Conservation (phyloP, 2,329 filamentous ascomycete genomes). For the Chaetomium sp. region DNA sequence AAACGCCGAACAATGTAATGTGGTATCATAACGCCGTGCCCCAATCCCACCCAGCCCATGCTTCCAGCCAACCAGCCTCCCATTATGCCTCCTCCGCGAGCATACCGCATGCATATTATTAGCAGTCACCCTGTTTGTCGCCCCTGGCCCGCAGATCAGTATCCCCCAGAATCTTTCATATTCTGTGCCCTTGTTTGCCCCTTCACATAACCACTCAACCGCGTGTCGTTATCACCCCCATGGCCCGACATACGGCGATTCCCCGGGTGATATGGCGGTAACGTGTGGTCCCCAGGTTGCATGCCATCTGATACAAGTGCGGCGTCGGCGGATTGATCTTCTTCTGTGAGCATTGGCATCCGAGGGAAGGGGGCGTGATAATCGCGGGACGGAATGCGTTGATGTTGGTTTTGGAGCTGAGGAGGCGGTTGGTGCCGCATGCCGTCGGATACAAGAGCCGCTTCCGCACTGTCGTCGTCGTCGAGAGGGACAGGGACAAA, state of each 20-base stretch:
- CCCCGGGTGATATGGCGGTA: conserved; percentile 31
- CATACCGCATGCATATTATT: too few species aligned
- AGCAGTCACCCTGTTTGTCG: too few species aligned
- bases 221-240: conserved; percentile 32
- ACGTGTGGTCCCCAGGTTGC: conserved; percentile 21
- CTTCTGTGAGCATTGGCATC: conserved; percentile 18
- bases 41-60: background rate
- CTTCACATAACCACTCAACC: conserved; percentile 34
- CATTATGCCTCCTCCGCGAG: background rate
- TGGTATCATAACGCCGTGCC: conserved; percentile 3
- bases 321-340: conserved; percentile 15
- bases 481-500: conserved; percentile 15
- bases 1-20: background rate
- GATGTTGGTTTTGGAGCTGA: background rate
- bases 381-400: background rate
- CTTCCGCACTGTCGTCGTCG: conserved; percentile 15
- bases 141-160: background rate
- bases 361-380: background rate
- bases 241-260: conserved; percentile 30
- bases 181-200: conserved; percentile 32
- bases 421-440: conserved; percentile 15
- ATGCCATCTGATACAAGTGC: conserved; percentile 25
- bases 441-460: conserved; percentile 18
- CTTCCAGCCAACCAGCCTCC: background rate
- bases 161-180: conserved; percentile 28